A percentile compares a stretch with the other conserved stretches of the same genome.
Evolutionary conservation across 768 basidiomycete genomes (phyloP).

Genomic region (Tylopilus felleus): DNA sequence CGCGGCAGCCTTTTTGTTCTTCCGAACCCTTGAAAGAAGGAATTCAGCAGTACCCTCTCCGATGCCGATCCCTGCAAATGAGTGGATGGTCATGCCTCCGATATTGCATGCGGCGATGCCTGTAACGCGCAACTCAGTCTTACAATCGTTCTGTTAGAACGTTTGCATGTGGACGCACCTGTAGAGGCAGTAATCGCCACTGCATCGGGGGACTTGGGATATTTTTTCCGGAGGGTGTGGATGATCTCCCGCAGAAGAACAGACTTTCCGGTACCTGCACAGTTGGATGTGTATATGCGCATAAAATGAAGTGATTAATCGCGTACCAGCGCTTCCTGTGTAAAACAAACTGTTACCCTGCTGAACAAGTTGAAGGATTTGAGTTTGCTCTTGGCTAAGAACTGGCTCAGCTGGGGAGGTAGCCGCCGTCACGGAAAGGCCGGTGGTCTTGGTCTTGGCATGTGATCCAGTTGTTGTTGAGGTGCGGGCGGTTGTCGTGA

Average conservation of each 20-base stretch:
- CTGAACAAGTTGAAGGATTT: constrained; percentile 76
- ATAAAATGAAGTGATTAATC: constrained; percentile 3
- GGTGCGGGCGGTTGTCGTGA: constrained; percentile 15
- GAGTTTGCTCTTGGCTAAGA: constrained; percentile 82
- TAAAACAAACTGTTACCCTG: constrained; percentile 82
- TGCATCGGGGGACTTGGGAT: constrained; percentile 55
- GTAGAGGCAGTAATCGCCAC: constrained; percentile 95
- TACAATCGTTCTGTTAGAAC: neutral
- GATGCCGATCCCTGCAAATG: constrained; percentile 91
- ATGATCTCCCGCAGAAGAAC: constrained; percentile 93
- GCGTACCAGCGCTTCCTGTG: constrained; percentile 92
- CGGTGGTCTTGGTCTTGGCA: constrained; percentile 6
- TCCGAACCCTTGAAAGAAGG: constrained; percentile 63
- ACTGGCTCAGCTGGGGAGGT: constrained; percentile 28
- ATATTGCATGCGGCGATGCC: constrained; percentile 98
- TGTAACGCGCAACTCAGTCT: constrained; percentile 21
- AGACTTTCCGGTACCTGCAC: constrained; percentile 90
- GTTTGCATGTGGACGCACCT: constrained; percentile 41
- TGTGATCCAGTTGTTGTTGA: constrained; percentile 15
- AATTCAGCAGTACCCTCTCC: constrained; percentile 63
- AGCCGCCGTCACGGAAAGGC: neutral
- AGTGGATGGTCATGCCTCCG: constrained; percentile 92
- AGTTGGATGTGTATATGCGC: constrained; percentile 15
- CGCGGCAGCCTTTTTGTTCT: constrained; percentile 77
- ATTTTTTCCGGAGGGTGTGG: constrained; percentile 57